A percentile compares a stretch with the other conserved stretches of the same genome.
These are phyloP conservation scores for Colletotrichum tofieldiae DNA, from an alignment of 2,329 filamentous ascomycete genomes.

Conservation along the genomic window DNA sequence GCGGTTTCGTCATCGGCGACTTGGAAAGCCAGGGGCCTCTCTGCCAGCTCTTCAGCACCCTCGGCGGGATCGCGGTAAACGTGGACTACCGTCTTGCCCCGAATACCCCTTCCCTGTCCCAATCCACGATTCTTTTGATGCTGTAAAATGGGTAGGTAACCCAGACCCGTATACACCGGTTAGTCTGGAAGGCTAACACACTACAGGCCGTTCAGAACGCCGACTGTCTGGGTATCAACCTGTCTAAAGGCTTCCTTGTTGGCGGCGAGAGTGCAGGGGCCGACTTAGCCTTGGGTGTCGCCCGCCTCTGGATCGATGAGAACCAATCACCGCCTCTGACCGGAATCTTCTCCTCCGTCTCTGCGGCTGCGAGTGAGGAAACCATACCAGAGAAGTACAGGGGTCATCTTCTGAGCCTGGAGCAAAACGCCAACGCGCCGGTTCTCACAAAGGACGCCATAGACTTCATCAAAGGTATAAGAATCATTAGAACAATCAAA, in stretches of 20 bases:
- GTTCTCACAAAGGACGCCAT: slow-evolving; percentile 46
- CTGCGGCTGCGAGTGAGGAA: slow-evolving; percentile 45
- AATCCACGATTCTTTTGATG: slow-evolving; percentile 50
- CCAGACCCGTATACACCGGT: background rate
- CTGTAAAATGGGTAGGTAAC: slow-evolving; percentile 46
- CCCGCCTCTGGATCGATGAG: slow-evolving; percentile 45
- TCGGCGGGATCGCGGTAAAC: slow-evolving; percentile 50
- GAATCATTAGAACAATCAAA: background rate
- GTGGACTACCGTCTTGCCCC: slow-evolving; percentile 49
- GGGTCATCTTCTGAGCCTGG: slow-evolving; percentile 48
- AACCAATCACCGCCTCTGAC: slow-evolving; percentile 47
- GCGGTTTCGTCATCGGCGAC: slow-evolving; percentile 49
- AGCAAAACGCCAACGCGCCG: slow-evolving; percentile 48
- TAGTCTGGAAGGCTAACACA: background rate
- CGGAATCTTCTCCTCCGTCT: slow-evolving; percentile 48
- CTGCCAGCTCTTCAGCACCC: slow-evolving; percentile 47
- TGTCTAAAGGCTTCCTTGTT: slow-evolving; percentile 47
- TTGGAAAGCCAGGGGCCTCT: slow-evolving; percentile 47
- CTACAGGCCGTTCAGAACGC: slow-evolving; percentile 44
- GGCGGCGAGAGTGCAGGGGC: slow-evolving; percentile 50
- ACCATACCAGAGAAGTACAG: slow-evolving; percentile 50
- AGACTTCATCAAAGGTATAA: slow-evolving; percentile 47
- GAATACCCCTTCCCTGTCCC: slow-evolving; percentile 50
- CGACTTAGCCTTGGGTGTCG: slow-evolving; percentile 48
- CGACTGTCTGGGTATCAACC: slow-evolving; percentile 46